Evolutionary conservation across 2,329 filamentous ascomycete species (phyloP).

Genomic region (Colletotrichum godetiae): DNA sequence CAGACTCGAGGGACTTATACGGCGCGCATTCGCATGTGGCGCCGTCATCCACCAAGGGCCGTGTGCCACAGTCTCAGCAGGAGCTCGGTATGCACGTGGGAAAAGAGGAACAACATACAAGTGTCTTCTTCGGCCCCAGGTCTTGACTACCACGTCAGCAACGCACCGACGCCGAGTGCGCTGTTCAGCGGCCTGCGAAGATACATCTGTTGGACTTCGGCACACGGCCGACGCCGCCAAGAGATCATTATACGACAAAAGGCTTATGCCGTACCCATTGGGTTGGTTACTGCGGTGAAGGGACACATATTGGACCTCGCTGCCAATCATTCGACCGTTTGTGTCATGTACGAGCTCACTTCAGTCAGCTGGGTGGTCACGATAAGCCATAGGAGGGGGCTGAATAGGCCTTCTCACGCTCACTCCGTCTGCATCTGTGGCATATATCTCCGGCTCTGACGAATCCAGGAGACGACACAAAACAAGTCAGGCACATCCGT

Average conservation of each 20-base stretch:
- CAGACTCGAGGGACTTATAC: background rate
- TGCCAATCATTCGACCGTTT: constrained; percentile 7
- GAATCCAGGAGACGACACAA: background rate
- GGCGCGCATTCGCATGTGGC: constrained; percentile 10
- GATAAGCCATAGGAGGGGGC: background rate
- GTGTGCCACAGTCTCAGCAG: background rate
- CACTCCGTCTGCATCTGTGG: too few relatives aligned
- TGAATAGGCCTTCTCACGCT: background rate
- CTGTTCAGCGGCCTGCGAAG: background rate
- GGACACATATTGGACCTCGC: constrained; percentile 13
- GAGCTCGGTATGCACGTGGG: background rate
- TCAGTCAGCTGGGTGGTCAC: background rate
- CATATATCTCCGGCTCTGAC: background rate
- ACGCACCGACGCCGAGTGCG: background rate
- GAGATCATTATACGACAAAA: background rate
- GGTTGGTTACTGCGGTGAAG: constrained; percentile 22
- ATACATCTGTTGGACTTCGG: background rate
- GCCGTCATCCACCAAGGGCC: background rate
- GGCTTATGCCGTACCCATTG: background rate
- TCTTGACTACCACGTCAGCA: background rate
- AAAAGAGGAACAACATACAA: background rate
- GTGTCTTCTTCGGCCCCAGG: too few relatives aligned
- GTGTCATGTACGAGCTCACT: constrained; percentile 39
- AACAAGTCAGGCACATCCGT: background rate
- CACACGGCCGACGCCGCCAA: constrained; percentile 7